These are phyloP conservation scores for Neoarthrinium moseri DNA, from an alignment of 2,329 filamentous ascomycete genomes.

Conservation along the genomic window DNA sequence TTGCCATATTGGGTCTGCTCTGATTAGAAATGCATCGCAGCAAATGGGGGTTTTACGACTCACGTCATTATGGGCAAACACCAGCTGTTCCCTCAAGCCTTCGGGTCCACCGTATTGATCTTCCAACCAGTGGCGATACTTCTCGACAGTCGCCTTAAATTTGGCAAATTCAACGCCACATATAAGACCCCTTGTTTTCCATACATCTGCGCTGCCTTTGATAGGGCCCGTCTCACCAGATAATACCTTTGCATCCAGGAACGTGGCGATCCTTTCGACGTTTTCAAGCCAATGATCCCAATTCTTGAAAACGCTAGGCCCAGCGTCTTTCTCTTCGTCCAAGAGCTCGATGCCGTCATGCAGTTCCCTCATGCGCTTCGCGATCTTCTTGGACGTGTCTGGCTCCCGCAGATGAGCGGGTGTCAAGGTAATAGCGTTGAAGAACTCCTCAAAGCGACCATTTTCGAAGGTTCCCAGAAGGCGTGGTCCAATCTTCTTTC, in stretches of 20 bases:
- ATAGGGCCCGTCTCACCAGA: constrained; percentile 32
- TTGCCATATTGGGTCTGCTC: constrained; percentile 96
- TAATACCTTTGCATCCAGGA: constrained; percentile 58
- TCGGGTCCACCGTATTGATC: constrained; percentile 66
- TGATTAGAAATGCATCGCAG: constrained; percentile 5
- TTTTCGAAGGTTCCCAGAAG: constrained; percentile 91
- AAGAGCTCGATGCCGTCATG: constrained; percentile 91
- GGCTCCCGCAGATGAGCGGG: constrained; percentile 73
- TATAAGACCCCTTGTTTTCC: constrained; percentile 72
- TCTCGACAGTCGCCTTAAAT: constrained; percentile 73
- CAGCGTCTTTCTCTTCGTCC: constrained; percentile 71
- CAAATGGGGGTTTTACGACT: constrained; percentile 29
- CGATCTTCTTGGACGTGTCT: constrained; percentile 87
- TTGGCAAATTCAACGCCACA: constrained; percentile 80
- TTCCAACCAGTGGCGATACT: constrained; percentile 74
- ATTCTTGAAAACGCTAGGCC: constrained; percentile 84
- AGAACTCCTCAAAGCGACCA: constrained; percentile 92
- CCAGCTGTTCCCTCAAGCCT: constrained; percentile 69
- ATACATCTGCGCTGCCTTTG: constrained; percentile 40
- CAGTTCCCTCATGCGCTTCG: constrained; percentile 94
- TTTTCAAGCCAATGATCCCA: constrained; percentile 89
- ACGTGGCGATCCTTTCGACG: constrained; percentile 58
- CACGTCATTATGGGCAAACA: constrained; percentile 98
- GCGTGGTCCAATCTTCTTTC: constrained; percentile 90
- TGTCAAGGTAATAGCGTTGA: constrained; percentile 80